Evolutionary conservation across 331 rosid species (phyloP), one percentile per base, ranked within the genome.

Genomic region (Acacia pycnantha): DNA sequence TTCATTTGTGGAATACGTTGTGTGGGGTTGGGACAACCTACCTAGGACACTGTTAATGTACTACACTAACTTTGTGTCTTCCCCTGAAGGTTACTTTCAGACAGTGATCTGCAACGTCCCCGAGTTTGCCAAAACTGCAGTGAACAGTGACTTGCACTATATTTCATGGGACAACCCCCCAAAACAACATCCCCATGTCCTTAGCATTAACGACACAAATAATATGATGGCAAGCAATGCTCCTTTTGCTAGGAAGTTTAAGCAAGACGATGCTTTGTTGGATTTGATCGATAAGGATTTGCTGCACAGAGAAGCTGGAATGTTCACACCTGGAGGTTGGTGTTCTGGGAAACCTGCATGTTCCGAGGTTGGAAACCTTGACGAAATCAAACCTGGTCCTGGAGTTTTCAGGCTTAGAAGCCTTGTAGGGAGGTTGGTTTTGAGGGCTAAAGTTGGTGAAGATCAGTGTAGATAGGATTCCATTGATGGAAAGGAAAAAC

Each of bases 11-110:
- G 99, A 95, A 83, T 95, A 86, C 67, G 75, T 89, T 8, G 68
- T 95, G 5, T 91, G 92, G 98, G 98, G 99, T 54, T 95, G 99
- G 99, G 98, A 95, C 62, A 95, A 95, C 84, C 91, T 95, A 18
- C 99, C 99, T 2, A 90, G 97, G 85, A 90, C 92, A 16, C 94
- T 96, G 68, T 97, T 96, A 58, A 96, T 93, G 99, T 96, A 96
- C 89, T 96, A 96, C 86, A 8, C 95, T 1, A 96, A 96, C 80
- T 96, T 93, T 69, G 87, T 96, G 73, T 96, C 99, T 33, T 93
- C 99, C 19, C 98, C 99, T 0, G 99, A 96, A 82, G 99, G 98
- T 86, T 96, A 96, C 81, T 96, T 96, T 75, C 99, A 96, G 69
- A 96, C 99, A 16, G 98, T 92, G 31, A 82, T 88, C 67, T 96